A percentile compares a stretch with the other conserved stretches of the same genome.
These are phyloP conservation scores for Fusarium paranaense DNA, from an alignment of 2,329 filamentous ascomycete genomes.

Conservation along the genomic window DNA sequence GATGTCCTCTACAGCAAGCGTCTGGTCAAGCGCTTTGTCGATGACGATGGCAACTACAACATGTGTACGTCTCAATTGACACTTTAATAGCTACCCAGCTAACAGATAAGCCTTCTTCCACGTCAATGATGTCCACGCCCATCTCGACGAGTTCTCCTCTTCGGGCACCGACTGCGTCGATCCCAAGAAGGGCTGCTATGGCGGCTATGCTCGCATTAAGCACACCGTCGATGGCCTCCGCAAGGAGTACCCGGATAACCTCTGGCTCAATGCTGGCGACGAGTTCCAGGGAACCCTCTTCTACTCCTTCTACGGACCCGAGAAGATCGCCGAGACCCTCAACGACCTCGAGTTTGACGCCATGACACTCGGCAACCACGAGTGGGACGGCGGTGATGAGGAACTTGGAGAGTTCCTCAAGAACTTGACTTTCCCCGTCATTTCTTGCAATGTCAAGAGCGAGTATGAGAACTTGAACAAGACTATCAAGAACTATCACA, in stretches of 20 bases:
- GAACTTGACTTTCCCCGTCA: conserved; percentile 73
- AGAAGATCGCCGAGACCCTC: conserved; percentile 75
- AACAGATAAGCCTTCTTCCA: conserved; percentile 68
- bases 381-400: conserved; percentile 74
- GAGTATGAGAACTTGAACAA: conserved; percentile 68
- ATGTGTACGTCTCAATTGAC: conserved; percentile 53
- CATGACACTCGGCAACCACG: conserved; percentile 76
- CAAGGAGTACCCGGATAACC: conserved; percentile 67
- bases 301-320: conserved; percentile 73
- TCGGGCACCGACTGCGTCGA: conserved; percentile 72
- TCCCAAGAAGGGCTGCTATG: conserved; percentile 68
- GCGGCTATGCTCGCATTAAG: conserved; percentile 74
- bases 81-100: not conserved
- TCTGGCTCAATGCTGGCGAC: conserved; percentile 75
- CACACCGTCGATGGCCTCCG: conserved; percentile 68
- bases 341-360: conserved; percentile 75
- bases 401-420: conserved; percentile 70
- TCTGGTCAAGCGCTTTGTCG: conserved; percentile 61
- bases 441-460: conserved; percentile 73
- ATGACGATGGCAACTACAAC: conserved; percentile 63
- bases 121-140: conserved; percentile 76
- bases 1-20: conserved; percentile 63
- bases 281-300: conserved; percentile 78
- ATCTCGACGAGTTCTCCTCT: conserved; percentile 71
- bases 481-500: conserved; percentile 73